These are phyloP conservation scores for Diaporthe caulivora DNA, from an alignment of 2,329 filamentous ascomycete species.

Conservation along the genomic window DNA sequence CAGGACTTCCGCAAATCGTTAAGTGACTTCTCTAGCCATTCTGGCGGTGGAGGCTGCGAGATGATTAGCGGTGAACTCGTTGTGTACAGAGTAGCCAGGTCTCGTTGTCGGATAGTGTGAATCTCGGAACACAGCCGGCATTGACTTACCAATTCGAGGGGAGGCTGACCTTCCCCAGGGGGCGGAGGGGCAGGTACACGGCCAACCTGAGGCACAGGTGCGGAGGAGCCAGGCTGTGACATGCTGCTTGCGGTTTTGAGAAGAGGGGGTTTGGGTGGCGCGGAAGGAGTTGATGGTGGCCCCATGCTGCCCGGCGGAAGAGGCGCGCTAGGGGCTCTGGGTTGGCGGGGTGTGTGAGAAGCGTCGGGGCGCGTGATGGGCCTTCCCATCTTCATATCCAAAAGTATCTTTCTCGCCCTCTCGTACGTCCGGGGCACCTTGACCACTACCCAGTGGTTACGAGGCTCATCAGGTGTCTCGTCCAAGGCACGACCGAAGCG, in stretches of 20 bases:
- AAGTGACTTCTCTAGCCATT: slow-evolving; percentile 85
- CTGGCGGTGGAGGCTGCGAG: slow-evolving; percentile 81
- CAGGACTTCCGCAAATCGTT: slow-evolving; percentile 77
- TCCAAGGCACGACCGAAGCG: slow-evolving; percentile 73
- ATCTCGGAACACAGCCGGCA: slow-evolving; percentile 37
- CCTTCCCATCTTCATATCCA: slow-evolving; percentile 55
- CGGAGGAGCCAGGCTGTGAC: slow-evolving; percentile 49
- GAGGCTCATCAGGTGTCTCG: slow-evolving; percentile 84
- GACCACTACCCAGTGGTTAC: slow-evolving; percentile 80
- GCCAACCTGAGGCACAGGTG: slow-evolving; percentile 66
- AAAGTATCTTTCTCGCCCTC: slow-evolving; percentile 75
- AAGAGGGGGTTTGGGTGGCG: slow-evolving; percentile 41
- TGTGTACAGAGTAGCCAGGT: slow-evolving; percentile 40
- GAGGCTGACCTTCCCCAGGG: slow-evolving; percentile 66
- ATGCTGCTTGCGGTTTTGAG: slow-evolving; percentile 33
- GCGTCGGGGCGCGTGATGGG: slow-evolving; percentile 52
- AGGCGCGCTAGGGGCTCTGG: slow-evolving; percentile 58
- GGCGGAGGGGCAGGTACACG: slow-evolving; percentile 77
- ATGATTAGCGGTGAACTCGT: slow-evolving; percentile 40
- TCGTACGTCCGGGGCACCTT: slow-evolving; percentile 72
- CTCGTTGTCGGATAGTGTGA: slow-evolving; percentile 31
- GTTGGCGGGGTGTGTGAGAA: slow-evolving; percentile 57
- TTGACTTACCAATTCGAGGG: slow-evolving; percentile 71
- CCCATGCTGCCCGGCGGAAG: slow-evolving; percentile 64
- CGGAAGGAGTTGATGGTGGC: slow-evolving; percentile 60